These are phyloP conservation scores for Austroboletus eburneus DNA, from an alignment of 768 basidiomycete genomes.

Conservation along the genomic window DNA sequence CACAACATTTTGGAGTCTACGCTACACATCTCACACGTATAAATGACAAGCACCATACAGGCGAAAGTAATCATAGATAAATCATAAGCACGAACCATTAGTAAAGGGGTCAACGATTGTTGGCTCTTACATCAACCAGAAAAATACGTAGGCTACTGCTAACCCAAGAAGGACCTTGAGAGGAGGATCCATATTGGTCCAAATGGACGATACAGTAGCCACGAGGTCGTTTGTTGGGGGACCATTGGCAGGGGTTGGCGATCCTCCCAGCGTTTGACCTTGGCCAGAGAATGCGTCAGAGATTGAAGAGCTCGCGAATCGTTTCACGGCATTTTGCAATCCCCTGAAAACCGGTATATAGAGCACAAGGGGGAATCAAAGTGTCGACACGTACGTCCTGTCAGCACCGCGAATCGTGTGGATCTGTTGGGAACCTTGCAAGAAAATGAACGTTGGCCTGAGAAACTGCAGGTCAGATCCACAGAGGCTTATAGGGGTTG, in stretches of 20 bases:
- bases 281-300: slow-evolving; percentile 58
- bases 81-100: not conserved
- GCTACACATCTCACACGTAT: not conserved
- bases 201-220: slow-evolving; percentile 32
- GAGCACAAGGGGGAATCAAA: not conserved
- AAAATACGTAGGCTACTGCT: slow-evolving; percentile 56
- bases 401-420: slow-evolving; percentile 74
- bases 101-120: too few relatives aligned
- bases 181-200: slow-evolving; percentile 61
- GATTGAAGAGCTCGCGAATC: slow-evolving; percentile 42
- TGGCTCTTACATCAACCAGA: slow-evolving; percentile 42
- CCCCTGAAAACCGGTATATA: slow-evolving; percentile 37
- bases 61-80: not conserved
- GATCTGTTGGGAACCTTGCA: slow-evolving; percentile 62
- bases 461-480: not conserved
- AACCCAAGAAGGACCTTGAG: slow-evolving; percentile 61
- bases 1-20: not conserved
- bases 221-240: slow-evolving; percentile 33
- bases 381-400: slow-evolving; percentile 42
- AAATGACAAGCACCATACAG: too few relatives aligned
- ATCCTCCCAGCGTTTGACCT: slow-evolving; percentile 68
- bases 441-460: slow-evolving; percentile 84
- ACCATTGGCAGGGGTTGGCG: slow-evolving; percentile 35
- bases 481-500: not conserved
- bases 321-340: slow-evolving; percentile 55